Conservation (phyloP, 2,329 filamentous ascomycete genomes). For the Xylaria hypoxylon region DNA sequence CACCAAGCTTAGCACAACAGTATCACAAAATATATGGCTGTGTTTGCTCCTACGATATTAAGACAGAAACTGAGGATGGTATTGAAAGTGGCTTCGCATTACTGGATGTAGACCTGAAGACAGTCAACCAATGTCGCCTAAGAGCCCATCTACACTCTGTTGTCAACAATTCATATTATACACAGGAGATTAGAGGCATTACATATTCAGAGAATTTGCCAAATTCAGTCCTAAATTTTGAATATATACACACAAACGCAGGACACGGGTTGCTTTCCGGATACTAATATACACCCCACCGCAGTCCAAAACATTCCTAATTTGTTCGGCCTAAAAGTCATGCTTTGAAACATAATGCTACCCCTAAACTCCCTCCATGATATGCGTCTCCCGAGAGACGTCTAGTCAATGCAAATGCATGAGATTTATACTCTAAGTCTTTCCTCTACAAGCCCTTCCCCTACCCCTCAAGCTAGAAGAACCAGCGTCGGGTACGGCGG, state of each 20-base stretch:
- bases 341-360: not conserved
- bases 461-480: conserved; percentile 31
- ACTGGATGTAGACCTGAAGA: too few relatives aligned
- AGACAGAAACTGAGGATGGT: too few relatives aligned
- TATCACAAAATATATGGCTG: too few relatives aligned
- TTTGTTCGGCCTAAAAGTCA: not conserved
- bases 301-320: not conserved
- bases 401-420: conserved; percentile 19
- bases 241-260: conserved; percentile 11
- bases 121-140: too few relatives aligned
- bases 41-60: too few relatives aligned
- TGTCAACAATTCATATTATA: too few relatives aligned
- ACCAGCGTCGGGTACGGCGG: conserved; percentile 16
- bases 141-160: too few relatives aligned
- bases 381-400: conserved; percentile 32
- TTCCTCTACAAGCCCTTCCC: conserved; percentile 31
- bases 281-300: conserved; percentile 21
- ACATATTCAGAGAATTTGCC: not conserved
- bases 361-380: conserved; percentile 25
- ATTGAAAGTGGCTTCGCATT: too few relatives aligned
- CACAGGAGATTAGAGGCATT: not conserved
- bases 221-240: not conserved
- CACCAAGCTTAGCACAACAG: too few relatives aligned
- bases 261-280: not conserved
- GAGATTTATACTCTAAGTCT: conserved; percentile 36